Evolutionary conservation across 202 grass and related monocot genomes (phyloP).

Genomic region (Tripidium arundinaceum): DNA sequence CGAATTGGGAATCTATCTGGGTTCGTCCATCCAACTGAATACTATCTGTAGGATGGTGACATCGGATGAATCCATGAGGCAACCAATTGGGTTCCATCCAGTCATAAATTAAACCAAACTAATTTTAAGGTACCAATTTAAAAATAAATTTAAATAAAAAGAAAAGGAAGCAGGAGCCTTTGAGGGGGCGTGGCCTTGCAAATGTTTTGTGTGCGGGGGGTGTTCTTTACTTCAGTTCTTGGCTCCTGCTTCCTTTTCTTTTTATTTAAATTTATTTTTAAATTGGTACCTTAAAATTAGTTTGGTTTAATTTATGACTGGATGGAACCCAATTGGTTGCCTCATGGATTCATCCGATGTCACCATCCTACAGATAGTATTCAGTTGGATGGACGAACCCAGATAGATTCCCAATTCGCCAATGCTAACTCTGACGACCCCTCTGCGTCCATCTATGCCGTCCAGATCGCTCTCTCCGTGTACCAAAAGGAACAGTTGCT

Average conservation of each 20-base stretch:
- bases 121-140: too few species aligned
- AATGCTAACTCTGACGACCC: neutral
- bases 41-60: too few species aligned
- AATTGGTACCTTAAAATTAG: neutral
- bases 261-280: neutral
- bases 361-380: too few species aligned
- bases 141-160: too few species aligned
- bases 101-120: too few species aligned
- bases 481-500: neutral
- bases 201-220: conserved; percentile 17
- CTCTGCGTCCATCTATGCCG: conserved; percentile 14
- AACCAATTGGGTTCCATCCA: too few species aligned
- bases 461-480: neutral
- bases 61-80: too few species aligned
- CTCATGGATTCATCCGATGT: neutral
- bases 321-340: neutral
- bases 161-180: too few species aligned
- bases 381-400: conserved; percentile 9
- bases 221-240: conserved; percentile 40
- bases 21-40: too few species aligned
- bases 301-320: neutral
- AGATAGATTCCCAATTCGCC: neutral
- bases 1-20: too few species aligned
- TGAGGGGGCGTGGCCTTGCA: conserved; percentile 14
- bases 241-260: neutral